Percentiles rank a stretch among this genome's conserved stretches.
phyloP scores from a whole-genome alignment of 139 green algal species.

The Klebsormidium nitens region DNA sequence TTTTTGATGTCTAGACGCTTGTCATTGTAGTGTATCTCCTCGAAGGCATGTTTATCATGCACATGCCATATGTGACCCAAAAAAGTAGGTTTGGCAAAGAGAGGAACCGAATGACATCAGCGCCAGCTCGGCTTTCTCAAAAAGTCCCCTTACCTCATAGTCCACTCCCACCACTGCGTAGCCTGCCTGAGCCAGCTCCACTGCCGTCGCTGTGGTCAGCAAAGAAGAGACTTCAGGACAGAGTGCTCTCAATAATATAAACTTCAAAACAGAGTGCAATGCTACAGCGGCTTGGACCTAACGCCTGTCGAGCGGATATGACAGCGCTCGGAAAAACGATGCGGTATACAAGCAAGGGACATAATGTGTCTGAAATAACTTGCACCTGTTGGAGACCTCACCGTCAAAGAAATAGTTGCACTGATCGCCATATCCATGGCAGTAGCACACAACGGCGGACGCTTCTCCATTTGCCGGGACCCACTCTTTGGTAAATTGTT shows the following conservation, averaged over 20 bases:
- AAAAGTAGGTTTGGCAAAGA: no score
- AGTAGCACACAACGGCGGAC: conserved; percentile 18
- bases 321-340: conserved; percentile 2
- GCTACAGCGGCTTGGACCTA: background rate
- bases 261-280: background rate
- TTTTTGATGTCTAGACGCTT: no score
- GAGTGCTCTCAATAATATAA: background rate
- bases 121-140: no score
- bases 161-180: background rate
- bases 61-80: no score
- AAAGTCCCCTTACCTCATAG: no score
- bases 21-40: no score
- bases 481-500: no score
- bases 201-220: background rate
- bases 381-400: no score
- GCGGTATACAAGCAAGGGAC: no score
- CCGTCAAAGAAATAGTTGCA: background rate
- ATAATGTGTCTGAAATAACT: no score
- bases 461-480: conserved; percentile 1
- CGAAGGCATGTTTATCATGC: no score
- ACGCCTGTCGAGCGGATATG: background rate
- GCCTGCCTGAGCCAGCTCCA: background rate
- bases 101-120: no score
- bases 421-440: conserved; percentile 24
- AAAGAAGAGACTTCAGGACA: conserved; percentile 4